Conservation (phyloP, 345 rosid species). For the Erodium maritimum region DNA sequence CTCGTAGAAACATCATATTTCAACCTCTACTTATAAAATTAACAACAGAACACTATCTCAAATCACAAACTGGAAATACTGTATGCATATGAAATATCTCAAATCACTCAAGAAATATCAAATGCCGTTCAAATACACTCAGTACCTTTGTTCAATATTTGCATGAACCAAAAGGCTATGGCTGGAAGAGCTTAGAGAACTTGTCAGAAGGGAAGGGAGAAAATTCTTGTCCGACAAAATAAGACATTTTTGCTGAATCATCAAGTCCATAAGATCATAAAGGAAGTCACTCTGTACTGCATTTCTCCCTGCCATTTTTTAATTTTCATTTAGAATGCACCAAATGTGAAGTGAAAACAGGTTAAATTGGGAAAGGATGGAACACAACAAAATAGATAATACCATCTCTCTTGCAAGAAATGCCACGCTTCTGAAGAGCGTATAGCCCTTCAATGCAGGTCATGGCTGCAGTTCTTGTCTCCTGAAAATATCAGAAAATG, state of each 20-base stretch:
- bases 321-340: neutral
- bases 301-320: constrained; percentile 48
- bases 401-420: constrained; percentile 88
- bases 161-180: constrained; percentile 51
- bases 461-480: constrained; percentile 58
- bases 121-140: neutral
- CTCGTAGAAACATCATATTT: no score
- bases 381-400: constrained; percentile 1
- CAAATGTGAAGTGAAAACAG: neutral
- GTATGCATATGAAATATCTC: neutral
- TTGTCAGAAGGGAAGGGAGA: constrained; percentile 64
- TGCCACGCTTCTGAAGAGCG: constrained; percentile 41
- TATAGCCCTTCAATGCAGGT: constrained; percentile 57
- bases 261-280: constrained; percentile 56
- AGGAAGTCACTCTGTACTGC: constrained; percentile 54
- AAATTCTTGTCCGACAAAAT: constrained; percentile 64
- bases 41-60: no score
- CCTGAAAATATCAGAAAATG: constrained; percentile 40
- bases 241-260: constrained; percentile 65
- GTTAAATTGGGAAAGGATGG: neutral
- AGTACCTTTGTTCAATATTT: constrained; percentile 57
- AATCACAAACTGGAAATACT: neutral
- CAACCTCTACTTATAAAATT: no score
- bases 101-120: neutral
- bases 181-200: constrained; percentile 49